phyloP scores from a whole-genome alignment of 2,329 filamentous ascomycete species.

The Fonsecaea monophora region DNA sequence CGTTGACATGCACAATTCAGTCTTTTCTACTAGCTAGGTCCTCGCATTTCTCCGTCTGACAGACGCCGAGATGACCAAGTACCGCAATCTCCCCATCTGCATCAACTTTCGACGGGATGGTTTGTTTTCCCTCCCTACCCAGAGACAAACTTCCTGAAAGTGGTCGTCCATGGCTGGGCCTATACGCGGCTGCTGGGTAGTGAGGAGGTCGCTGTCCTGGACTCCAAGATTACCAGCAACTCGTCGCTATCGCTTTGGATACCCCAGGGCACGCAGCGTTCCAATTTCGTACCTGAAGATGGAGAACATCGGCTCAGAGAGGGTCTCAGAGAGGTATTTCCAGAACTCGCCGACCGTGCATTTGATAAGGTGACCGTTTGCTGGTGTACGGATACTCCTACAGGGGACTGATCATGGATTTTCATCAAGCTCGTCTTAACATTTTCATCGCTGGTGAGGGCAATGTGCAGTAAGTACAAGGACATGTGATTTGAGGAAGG shows the following conservation, averaged over 20 bases:
- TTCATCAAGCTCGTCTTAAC: slow-evolving; percentile 64
- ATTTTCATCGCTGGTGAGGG: slow-evolving; percentile 60
- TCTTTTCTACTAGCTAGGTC: slow-evolving; percentile 80
- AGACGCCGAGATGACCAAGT: slow-evolving; percentile 68
- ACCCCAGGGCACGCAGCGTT: no score
- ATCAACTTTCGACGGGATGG: slow-evolving; percentile 42
- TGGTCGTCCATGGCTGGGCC: slow-evolving; percentile 72
- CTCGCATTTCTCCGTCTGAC: slow-evolving; percentile 79
- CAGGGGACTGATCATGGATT: slow-evolving; percentile 74
- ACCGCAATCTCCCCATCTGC: slow-evolving; percentile 36
- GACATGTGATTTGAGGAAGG: slow-evolving; percentile 45
- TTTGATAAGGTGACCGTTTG: slow-evolving; percentile 70
- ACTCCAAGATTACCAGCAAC: slow-evolving; percentile 3
- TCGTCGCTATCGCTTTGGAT: neutral
- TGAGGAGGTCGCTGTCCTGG: neutral
- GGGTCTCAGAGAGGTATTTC: slow-evolving; percentile 65
- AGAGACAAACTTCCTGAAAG: slow-evolving; percentile 59
- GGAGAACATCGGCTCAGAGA: slow-evolving; percentile 50
- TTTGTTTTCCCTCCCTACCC: slow-evolving; percentile 45
- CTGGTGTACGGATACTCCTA: slow-evolving; percentile 77
- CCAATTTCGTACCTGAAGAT: slow-evolving; percentile 13
- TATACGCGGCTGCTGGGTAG: slow-evolving; percentile 49
- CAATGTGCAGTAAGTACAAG: slow-evolving; percentile 67
- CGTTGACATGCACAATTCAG: slow-evolving; percentile 76
- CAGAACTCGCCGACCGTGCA: slow-evolving; percentile 60